These are phyloP conservation scores for Hyaloperonospora brassicae DNA, from an alignment of 352 stramenopile genomes.

Conservation along the genomic window DNA sequence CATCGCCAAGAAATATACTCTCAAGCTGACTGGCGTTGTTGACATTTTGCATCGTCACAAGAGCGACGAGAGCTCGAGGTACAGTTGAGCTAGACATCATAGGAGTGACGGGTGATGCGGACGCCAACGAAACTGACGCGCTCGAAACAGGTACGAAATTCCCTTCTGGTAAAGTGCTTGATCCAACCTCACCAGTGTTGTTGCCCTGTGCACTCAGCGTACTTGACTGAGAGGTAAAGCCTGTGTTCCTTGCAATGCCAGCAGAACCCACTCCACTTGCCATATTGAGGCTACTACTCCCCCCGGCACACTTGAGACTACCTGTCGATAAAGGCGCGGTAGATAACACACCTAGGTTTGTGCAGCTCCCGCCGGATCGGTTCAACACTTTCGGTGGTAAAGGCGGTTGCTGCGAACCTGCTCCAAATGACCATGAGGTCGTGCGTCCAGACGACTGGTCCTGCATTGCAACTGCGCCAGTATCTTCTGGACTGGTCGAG, in stretches of 20 bases:
- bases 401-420: conserved; percentile 27
- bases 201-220: conserved; percentile 15
- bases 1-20: conserved; percentile 60
- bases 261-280: conserved; percentile 8
- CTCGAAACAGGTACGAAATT: conserved; percentile 36
- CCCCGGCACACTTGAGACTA: conserved; percentile 15
- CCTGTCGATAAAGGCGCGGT: conserved; percentile 6
- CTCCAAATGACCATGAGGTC: conserved; percentile 24
- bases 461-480: conserved; percentile 4
- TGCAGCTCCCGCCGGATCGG: conserved; percentile 17
- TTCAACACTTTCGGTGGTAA: conserved; percentile 26
- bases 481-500: conserved; percentile 16
- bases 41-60: conserved; percentile 75
- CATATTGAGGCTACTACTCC: conserved; percentile 25
- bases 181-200: conserved; percentile 4
- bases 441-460: conserved; percentile 19
- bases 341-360: conserved; percentile 21
- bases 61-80: conserved; percentile 52
- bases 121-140: conserved; percentile 22
- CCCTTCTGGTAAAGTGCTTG: conserved; percentile 9
- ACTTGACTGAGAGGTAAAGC: conserved; percentile 17
- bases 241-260: conserved; percentile 17
- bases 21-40: conserved; percentile 53
- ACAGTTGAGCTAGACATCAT: conserved; percentile 25
- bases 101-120: conserved; percentile 35